A percentile compares a stretch with the other conserved stretches of the same genome.
These are phyloP conservation scores for Penicillium decumbens DNA, from an alignment of 2,329 filamentous ascomycete genomes.

Conservation along the genomic window DNA sequence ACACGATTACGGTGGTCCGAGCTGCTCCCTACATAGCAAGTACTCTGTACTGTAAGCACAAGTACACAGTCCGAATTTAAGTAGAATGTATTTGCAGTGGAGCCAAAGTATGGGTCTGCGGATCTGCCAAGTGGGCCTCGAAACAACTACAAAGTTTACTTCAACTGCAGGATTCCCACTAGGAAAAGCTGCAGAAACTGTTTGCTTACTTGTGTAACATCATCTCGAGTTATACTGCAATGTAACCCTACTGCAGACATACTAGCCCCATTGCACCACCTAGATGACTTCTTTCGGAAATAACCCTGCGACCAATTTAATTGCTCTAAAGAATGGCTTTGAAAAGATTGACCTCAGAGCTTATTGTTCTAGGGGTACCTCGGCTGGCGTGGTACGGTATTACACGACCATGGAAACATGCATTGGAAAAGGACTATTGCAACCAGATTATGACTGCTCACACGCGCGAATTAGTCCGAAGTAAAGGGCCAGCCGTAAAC, in stretches of 20 bases:
- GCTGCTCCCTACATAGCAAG: too few relatives aligned
- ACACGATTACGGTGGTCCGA: not conserved
- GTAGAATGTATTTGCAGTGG: too few relatives aligned
- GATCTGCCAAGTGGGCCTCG: not conserved
- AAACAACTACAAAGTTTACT: not conserved
- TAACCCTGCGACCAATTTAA: not conserved
- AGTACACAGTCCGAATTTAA: too few relatives aligned
- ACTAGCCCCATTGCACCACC: not conserved
- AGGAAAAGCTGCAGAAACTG: not conserved
- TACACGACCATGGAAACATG: not conserved
- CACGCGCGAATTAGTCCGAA: not conserved
- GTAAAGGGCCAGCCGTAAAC: not conserved
- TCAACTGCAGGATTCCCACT: not conserved
- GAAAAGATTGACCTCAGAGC: not conserved
- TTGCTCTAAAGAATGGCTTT: not conserved
- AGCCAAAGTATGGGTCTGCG: not conserved
- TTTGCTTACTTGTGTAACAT: not conserved
- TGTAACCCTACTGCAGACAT: not conserved
- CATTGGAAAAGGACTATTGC: not conserved
- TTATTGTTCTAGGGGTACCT: not conserved
- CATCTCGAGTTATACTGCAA: not conserved
- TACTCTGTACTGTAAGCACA: too few relatives aligned
- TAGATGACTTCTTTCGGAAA: not conserved
- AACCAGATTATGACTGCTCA: not conserved
- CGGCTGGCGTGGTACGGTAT: not conserved